Evolutionary conservation across 306 rosid species (phyloP), one percentile per base, ranked within the genome.

Genomic region (Mucuna pruriens): DNA sequence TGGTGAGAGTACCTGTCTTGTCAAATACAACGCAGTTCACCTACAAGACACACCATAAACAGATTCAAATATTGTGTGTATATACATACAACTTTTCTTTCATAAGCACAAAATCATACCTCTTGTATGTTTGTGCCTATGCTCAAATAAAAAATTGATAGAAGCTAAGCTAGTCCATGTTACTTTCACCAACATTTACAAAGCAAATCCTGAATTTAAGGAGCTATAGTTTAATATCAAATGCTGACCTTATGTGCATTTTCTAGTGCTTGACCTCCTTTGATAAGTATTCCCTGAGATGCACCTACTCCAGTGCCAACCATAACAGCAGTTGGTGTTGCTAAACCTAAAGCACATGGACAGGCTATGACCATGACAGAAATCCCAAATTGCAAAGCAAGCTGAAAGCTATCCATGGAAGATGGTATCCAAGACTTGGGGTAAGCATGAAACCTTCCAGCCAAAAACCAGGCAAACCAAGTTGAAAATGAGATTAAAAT

Each of bases 261-360:
- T 85, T 91, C 96, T 84, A 93, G 87, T 12, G 96, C 94, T 64
- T 86, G 90, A 33, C 97, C 97, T 2, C 97, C 97, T 88, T 93
- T 93, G 82, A 93, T 91, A 54, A 93, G 80, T 7, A 93, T 89
- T 16, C 97, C 97, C 58, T 90, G 96, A 63, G 96, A 78, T 20
- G 97, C 97, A 5, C 97, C 97, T 9, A 93, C 92, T 61, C 97
- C 94, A 7, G 96, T 93, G 19, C 97, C 96, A 51, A 91, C 97
- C 97, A 93, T 91, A 17, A 93, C 90, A 3, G 97, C 96, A 0
- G 97, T 91, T 1, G 97, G 97, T 45, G 97, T 93, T 55, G 96
- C 97, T n/a, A 93, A 87, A 76, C 97, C 97, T 52, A 91, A 81
- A 33, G 97, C 94, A 88, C 96, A 93, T 66, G 97, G 97, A 74